These are phyloP conservation scores for Tylopilus plumbeoviolaceoides DNA, from an alignment of 768 basidiomycete genomes.

Conservation along the genomic window DNA sequence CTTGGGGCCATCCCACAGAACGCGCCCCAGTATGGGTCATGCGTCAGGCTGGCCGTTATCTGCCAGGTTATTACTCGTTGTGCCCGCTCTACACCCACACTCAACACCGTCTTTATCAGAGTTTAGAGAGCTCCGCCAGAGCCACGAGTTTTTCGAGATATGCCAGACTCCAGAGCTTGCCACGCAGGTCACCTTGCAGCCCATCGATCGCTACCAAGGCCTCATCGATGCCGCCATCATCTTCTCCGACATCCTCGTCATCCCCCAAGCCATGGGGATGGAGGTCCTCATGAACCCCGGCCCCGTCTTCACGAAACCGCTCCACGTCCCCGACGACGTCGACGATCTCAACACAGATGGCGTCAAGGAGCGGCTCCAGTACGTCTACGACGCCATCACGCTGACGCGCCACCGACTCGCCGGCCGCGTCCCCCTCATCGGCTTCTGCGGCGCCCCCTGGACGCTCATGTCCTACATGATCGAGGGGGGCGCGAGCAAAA, in stretches of 20 bases:
- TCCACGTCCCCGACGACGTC: constrained; percentile 73
- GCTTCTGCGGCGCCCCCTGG: constrained; percentile 98
- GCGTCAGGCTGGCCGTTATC: constrained; percentile 94
- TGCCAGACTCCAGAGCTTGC: constrained; percentile 92
- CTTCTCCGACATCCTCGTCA: constrained; percentile 96
- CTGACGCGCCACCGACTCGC: constrained; percentile 73
- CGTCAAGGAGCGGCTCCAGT: constrained; percentile 80
- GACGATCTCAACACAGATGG: constrained; percentile 63
- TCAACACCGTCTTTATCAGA: constrained; percentile 43
- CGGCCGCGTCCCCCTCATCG: constrained; percentile 92
- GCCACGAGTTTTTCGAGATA: constrained; percentile 92
- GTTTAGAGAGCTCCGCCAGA: constrained; percentile 80
- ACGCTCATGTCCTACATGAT: constrained; percentile 98
- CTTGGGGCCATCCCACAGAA: constrained; percentile 82
- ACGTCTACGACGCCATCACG: constrained; percentile 91
- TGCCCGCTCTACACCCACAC: neutral
- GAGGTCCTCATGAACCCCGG: constrained; percentile 91
- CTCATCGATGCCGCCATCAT: constrained; percentile 95
- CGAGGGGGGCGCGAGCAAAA: constrained; percentile 92
- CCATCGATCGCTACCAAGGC: constrained; percentile 82
- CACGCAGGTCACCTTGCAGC: constrained; percentile 87
- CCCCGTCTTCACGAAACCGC: constrained; percentile 84
- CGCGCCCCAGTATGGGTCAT: constrained; percentile 98
- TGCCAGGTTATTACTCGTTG: constrained; percentile 61
- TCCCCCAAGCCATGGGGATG: constrained; percentile 98